These are phyloP conservation scores for Puccinia horiana DNA, from an alignment of 1,284 basidiomycete genomes.

Conservation along the genomic window DNA sequence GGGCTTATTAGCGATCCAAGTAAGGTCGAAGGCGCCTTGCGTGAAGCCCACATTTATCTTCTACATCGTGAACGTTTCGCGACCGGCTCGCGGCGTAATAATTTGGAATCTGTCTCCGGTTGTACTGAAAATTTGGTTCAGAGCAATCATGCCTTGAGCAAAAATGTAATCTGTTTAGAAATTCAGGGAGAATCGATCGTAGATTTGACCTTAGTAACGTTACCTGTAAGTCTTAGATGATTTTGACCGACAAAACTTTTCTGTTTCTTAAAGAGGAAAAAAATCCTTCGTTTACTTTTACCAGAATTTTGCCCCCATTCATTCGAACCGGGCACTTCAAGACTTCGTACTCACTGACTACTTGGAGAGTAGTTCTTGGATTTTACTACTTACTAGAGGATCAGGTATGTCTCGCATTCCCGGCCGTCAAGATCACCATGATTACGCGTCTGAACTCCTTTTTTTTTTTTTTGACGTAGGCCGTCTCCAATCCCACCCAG, in stretches of 20 bases:
- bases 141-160: background rate
- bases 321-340: background rate
- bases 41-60: constrained; percentile 9
- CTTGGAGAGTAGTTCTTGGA: background rate
- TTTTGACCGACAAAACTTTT: background rate
- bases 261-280: background rate
- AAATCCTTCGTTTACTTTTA: background rate
- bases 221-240: background rate
- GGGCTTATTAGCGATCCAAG: background rate
- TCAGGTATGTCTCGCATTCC: background rate
- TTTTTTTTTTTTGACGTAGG: background rate
- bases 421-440: background rate
- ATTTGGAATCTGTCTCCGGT: background rate
- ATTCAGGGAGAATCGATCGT: background rate
- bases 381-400: background rate
- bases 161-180: constrained; percentile 4
- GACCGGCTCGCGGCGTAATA: background rate
- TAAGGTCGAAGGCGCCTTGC: constrained; percentile 5
- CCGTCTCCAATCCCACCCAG: constrained; percentile 13
- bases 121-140: background rate
- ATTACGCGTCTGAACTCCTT: background rate
- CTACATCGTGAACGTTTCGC: background rate
- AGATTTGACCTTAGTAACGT: constrained; percentile 5
- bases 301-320: constrained; percentile 4
- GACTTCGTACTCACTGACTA: constrained; percentile 4